Evolutionary conservation across 106 monocot genomes (phyloP).

Genomic region (Dendrobium chrysotoxum): DNA sequence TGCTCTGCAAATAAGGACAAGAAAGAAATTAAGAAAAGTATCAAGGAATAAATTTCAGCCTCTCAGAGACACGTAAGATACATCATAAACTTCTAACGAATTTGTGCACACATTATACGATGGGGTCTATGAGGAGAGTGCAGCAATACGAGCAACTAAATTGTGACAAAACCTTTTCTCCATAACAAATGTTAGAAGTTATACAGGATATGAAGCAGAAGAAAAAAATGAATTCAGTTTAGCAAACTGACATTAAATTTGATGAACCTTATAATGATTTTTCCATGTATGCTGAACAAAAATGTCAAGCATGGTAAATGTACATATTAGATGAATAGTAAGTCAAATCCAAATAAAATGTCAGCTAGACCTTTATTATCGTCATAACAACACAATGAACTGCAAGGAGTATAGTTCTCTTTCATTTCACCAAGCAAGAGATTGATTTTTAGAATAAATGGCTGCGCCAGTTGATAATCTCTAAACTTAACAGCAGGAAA

Average conservation of each 20-base stretch:
- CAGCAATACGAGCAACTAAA: neutral
- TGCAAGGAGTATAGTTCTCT: too few species aligned
- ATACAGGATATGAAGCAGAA: neutral
- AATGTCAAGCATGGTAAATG: too few species aligned
- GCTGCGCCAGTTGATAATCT: too few species aligned
- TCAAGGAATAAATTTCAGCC: neutral
- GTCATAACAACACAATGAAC: too few species aligned
- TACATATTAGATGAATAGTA: too few species aligned
- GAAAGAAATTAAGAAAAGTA: neutral
- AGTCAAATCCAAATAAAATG: too few species aligned
- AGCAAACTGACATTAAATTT: neutral
- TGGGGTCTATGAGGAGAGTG: too few species aligned
- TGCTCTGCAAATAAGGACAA: constrained; percentile 34
- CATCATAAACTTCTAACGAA: neutral
- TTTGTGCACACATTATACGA: neutral
- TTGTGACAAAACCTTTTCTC: neutral
- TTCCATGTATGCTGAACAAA: neutral
- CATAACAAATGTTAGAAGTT: neutral
- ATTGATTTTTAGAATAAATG: too few species aligned
- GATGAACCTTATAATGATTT: neutral
- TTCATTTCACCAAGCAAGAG: too few species aligned
- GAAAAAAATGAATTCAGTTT: neutral
- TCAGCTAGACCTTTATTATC: too few species aligned
- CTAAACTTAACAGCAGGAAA: neutral
- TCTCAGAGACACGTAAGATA: neutral